Evolutionary conservation across 345 rosid species (phyloP).

Genomic region (Draba incana): DNA sequence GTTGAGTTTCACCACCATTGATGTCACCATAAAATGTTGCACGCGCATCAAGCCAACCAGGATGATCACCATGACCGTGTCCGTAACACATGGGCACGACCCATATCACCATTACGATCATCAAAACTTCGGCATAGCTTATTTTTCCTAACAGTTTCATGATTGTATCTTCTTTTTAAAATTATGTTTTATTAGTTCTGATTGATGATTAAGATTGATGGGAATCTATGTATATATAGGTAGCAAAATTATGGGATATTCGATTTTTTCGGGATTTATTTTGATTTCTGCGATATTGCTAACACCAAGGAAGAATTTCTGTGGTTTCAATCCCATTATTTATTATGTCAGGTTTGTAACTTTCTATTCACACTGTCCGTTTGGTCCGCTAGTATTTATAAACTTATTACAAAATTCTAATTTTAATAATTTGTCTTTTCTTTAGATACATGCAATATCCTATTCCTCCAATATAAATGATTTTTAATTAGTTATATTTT

Average conservation of each 20-base stretch:
- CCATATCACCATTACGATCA: constrained; percentile 20
- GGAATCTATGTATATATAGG: neutral
- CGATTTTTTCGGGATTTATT: constrained; percentile 67
- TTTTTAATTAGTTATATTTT: too few relatives aligned
- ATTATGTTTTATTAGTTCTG: neutral
- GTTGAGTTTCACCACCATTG: constrained; percentile 33
- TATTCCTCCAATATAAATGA: too few relatives aligned
- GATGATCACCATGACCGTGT: neutral
- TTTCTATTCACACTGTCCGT: neutral
- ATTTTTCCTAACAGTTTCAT: constrained; percentile 5
- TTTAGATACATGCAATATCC: too few relatives aligned
- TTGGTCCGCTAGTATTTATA: neutral
- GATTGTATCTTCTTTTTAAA: neutral
- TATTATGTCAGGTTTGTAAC: neutral
- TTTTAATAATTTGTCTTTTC: too few relatives aligned
- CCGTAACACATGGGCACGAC: constrained; percentile 16
- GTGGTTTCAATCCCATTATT: constrained; percentile 47
- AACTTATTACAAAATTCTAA: neutral
- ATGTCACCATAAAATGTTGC: constrained; percentile 41
- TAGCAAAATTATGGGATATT: constrained; percentile 13
- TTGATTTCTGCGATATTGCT: constrained; percentile 73
- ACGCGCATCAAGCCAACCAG: constrained; percentile 22
- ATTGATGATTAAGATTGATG: constrained; percentile 4
- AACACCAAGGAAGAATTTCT: constrained; percentile 65
- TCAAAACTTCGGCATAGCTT: neutral